These are phyloP conservation scores for Adansonia gregorii DNA, from an alignment of 441 rosid species.

Conservation along the genomic window DNA sequence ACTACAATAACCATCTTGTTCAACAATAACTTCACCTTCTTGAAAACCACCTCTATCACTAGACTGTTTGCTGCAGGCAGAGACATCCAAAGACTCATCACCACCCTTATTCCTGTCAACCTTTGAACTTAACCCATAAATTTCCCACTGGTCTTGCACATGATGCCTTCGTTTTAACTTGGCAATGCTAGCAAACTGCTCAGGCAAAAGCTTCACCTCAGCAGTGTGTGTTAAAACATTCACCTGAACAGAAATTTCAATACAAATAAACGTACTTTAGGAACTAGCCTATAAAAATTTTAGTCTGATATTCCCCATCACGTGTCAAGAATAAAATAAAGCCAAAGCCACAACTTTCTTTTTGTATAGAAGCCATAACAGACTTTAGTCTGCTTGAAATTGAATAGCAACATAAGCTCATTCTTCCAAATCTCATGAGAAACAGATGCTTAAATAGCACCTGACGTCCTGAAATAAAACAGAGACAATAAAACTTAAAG, in stretches of 20 bases:
- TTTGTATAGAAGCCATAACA: not conserved
- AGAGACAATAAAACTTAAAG: slow-evolving; percentile 3
- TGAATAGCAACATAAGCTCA: slow-evolving; percentile 8
- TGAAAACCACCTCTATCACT: slow-evolving; percentile 28
- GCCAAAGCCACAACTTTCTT: not conserved
- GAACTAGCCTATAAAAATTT: not conserved
- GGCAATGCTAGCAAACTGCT: slow-evolving; percentile 28
- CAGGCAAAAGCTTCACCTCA: slow-evolving; percentile 41
- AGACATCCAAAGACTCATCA: not conserved
- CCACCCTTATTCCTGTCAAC: slow-evolving; percentile 13
- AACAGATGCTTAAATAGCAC: not conserved
- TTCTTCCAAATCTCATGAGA: not conserved
- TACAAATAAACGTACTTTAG: slow-evolving; percentile 6
- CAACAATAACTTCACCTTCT: slow-evolving; percentile 22
- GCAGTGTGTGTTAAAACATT: slow-evolving; percentile 70
- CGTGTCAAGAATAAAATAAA: not conserved
- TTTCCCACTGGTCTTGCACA: slow-evolving; percentile 64
- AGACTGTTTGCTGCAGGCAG: slow-evolving; percentile 8
- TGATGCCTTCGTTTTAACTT: slow-evolving; percentile 47
- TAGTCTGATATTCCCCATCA: not conserved
- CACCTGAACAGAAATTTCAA: slow-evolving; percentile 52
- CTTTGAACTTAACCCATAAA: slow-evolving; percentile 38
- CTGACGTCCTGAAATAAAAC: not conserved
- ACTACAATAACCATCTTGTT: slow-evolving; percentile 18
- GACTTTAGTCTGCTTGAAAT: not conserved